A percentile compares a stretch with the other conserved stretches of the same genome.
Evolutionary conservation across 257 asterid genomes (phyloP).

Genomic region (Cruciata laevipes): DNA sequence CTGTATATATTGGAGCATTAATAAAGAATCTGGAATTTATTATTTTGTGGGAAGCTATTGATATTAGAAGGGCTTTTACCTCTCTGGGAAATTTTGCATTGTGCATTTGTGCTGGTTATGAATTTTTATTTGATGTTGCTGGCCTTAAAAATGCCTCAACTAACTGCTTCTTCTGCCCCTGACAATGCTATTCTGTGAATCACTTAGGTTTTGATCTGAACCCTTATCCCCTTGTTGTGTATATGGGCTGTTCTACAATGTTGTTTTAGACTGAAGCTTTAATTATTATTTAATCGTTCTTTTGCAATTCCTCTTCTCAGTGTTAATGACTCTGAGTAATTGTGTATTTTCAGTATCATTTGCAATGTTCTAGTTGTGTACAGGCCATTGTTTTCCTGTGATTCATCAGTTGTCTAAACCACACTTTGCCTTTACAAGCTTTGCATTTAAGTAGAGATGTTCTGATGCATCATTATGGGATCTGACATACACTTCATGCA

Average conservation of each 20-base stretch:
- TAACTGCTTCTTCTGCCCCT: background rate
- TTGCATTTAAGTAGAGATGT: background rate
- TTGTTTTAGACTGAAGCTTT: background rate
- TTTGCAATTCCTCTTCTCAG: background rate
- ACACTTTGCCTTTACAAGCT: background rate
- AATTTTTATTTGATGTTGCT: background rate
- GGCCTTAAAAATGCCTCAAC: background rate
- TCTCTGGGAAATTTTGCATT: background rate
- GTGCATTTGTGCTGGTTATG: background rate
- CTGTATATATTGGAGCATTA: too few species aligned
- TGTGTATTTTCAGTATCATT: background rate
- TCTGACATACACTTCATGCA: slow-evolving; percentile 28
- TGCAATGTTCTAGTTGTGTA: background rate
- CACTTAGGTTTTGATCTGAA: background rate
- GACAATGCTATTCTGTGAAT: background rate
- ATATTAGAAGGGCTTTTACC: background rate
- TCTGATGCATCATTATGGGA: background rate
- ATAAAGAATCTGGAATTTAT: background rate
- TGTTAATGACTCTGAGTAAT: background rate
- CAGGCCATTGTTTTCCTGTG: background rate
- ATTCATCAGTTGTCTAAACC: background rate
- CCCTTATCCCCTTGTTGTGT: background rate
- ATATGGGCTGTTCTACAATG: background rate
- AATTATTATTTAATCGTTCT: background rate
- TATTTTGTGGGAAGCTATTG: background rate